phyloP scores from a whole-genome alignment of 805 yeast species.

The Barnettozyma siamensis region DNA sequence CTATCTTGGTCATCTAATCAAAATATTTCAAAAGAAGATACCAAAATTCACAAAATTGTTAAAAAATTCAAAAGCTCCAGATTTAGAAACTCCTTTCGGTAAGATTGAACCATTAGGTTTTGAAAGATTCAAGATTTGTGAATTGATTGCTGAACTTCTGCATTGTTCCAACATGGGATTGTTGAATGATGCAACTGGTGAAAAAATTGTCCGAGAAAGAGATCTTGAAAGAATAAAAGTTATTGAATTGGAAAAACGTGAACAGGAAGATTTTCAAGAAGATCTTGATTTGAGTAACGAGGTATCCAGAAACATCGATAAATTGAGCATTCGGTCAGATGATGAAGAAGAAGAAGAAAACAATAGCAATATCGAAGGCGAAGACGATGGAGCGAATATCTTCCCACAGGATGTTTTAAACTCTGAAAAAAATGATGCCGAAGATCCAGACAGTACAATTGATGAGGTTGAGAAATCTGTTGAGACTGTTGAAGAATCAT shows the following conservation, averaged over 20 bases:
- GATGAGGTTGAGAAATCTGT: conserved; percentile 13
- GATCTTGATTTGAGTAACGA: conserved; percentile 26
- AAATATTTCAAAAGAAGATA: conserved; percentile 68
- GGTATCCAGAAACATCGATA: conserved; percentile 24
- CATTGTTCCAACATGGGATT: conserved; percentile 98
- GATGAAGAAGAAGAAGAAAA: conserved; percentile 8
- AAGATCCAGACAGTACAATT: conserved; percentile 3
- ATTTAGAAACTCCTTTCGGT: conserved; percentile 59
- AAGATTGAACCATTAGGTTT: conserved; percentile 75
- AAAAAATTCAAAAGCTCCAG: conserved; percentile 30
- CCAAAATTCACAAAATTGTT: conserved; percentile 64
- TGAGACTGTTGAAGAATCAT: background rate
- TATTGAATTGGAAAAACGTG: conserved; percentile 28
- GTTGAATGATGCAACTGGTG: conserved; percentile 71
- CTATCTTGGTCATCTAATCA: conserved; percentile 80
- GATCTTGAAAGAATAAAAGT: conserved; percentile 60
- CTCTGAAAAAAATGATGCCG: conserved; percentile 14
- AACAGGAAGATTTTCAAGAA: conserved; percentile 26
- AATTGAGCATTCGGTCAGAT: conserved; percentile 14
- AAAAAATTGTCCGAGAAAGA: conserved; percentile 59
- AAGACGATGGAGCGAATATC: background rate
- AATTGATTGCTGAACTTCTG: conserved; percentile 84
- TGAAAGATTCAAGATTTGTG: conserved; percentile 86
- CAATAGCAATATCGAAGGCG: conserved; percentile 7
- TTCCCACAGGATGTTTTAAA: no score